phyloP scores from a whole-genome alignment of 768 basidiomycete species.

The Kwoniella sp. region DNA sequence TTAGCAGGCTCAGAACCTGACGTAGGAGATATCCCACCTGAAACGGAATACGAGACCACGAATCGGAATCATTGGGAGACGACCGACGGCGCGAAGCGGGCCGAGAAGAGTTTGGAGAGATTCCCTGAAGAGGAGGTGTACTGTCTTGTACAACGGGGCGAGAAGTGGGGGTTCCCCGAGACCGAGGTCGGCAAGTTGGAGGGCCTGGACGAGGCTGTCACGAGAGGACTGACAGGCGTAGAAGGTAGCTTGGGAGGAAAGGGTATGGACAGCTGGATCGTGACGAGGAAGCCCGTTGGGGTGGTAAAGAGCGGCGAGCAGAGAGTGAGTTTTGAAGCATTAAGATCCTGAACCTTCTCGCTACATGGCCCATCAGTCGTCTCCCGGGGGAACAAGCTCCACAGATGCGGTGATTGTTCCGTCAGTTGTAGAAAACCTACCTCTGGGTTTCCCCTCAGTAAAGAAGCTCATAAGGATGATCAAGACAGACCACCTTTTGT shows the following conservation, averaged over 20 bases:
- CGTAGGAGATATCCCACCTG: conserved; percentile 54
- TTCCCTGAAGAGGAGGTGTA: conserved; percentile 84
- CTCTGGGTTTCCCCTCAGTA: too few species aligned
- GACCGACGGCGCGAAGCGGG: conserved; percentile 56
- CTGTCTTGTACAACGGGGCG: conserved; percentile 68
- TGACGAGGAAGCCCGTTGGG: conserved; percentile 85
- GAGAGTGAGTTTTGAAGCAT: conserved; percentile 33
- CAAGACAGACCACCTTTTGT: not conserved
- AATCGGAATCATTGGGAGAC: conserved; percentile 33
- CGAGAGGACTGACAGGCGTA: conserved; percentile 68
- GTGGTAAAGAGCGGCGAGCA: conserved; percentile 60
- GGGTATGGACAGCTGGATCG: conserved; percentile 90
- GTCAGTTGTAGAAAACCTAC: too few species aligned
- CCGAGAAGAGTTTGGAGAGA: conserved; percentile 71
- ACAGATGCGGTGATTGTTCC: too few species aligned
- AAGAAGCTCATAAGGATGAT: too few species aligned
- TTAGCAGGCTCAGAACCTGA: conserved; percentile 60
- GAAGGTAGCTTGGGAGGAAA: conserved; percentile 63
- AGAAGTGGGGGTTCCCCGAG: conserved; percentile 80
- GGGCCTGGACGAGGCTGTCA: conserved; percentile 78
- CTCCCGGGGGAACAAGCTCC: too few species aligned
- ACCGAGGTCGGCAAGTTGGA: conserved; percentile 67
- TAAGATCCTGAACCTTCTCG: not conserved
- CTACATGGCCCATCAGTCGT: too few species aligned
- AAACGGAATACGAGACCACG: conserved; percentile 39